Evolutionary conservation across 2,329 filamentous ascomycete genomes (phyloP), one percentile per base, ranked within the genome.

Genomic region (Cladorrhinum sp.): DNA sequence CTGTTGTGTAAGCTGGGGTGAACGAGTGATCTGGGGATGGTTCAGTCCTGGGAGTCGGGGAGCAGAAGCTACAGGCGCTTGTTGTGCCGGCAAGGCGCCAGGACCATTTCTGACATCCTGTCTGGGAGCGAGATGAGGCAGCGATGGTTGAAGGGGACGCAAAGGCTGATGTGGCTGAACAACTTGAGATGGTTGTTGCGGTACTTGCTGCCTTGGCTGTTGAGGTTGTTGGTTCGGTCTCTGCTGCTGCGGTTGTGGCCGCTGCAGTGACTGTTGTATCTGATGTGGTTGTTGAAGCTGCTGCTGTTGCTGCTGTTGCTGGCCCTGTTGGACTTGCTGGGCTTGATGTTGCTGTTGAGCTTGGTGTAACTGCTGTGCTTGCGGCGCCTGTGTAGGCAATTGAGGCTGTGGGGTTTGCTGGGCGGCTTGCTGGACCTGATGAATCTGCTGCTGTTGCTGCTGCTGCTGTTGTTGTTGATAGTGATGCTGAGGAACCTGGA

Each of bases 91-190:
- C n/a, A 56, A 48, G 2, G 36, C 20, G 20, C 53, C 54, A 16
- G 54, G 56, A 8, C 54, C 61, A 30, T 57, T 62, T 20, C 61
- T 62, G 20, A 20, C 49, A 12, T 63, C 61, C 24, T 61, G 63
- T 9, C 46, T 57, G 2, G 54, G 39, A 39, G 52, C 46, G 10
- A 62, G 62, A 3, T 69, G 72, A 23, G 65, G 58, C 16, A 64
- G 62, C 53, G 68, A 64, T 16, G 68, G 67, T 9, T 63, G 59
- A 33, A 68, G 64, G 23, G 65, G 63, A 10, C 69, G 69, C 36
- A 62, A 64, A 16, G 67, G 66, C 3, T 53, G 60, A 18, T 68
- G 69, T 10, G 60, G 10, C n/a, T 46, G 39, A 5, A 46, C 33
- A n/a, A 26, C 20, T 36, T 21, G 21, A 3, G 39, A 62, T 24